Percentiles rank a stretch among this genome's conserved stretches.
Evolutionary conservation across 257 asterid species (phyloP).

Genomic region (Nemophila menziesii): DNA sequence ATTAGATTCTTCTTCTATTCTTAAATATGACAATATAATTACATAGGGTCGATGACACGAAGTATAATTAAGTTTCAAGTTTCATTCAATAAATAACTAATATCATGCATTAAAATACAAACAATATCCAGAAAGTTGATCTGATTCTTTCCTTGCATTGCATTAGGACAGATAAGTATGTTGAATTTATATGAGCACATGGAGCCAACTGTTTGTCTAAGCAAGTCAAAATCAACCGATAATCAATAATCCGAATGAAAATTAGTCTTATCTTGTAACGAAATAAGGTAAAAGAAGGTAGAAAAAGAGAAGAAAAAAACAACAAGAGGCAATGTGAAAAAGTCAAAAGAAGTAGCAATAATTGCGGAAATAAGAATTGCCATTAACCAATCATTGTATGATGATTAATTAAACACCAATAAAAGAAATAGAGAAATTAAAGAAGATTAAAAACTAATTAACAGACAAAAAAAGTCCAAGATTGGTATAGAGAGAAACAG

Average conservation of each 20-base stretch:
- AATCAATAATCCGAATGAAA: too few relatives aligned
- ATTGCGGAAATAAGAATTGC: constrained; percentile 13
- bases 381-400: constrained; percentile 20
- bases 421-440: constrained; percentile 6
- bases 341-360: constrained; percentile 15
- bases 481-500: constrained; percentile 9
- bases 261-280: too few relatives aligned
- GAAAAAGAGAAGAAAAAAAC: too few relatives aligned
- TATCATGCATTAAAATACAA: neutral
- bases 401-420: constrained; percentile 16
- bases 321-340: too few relatives aligned
- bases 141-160: neutral
- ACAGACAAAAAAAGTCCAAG: constrained; percentile 7
- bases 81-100: too few relatives aligned
- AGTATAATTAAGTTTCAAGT: too few relatives aligned
- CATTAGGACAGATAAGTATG: neutral
- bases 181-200: constrained; percentile 6
- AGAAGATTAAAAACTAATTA: neutral
- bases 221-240: constrained; percentile 8
- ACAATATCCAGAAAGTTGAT: neutral
- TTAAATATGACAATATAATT: too few relatives aligned
- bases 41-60: too few relatives aligned
- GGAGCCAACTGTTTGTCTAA: constrained; percentile 11
- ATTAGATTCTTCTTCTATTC: too few relatives aligned
- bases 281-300: too few relatives aligned